Evolutionary conservation across 2,329 filamentous ascomycete species (phyloP).

Genomic region (Fusarium napiforme): DNA sequence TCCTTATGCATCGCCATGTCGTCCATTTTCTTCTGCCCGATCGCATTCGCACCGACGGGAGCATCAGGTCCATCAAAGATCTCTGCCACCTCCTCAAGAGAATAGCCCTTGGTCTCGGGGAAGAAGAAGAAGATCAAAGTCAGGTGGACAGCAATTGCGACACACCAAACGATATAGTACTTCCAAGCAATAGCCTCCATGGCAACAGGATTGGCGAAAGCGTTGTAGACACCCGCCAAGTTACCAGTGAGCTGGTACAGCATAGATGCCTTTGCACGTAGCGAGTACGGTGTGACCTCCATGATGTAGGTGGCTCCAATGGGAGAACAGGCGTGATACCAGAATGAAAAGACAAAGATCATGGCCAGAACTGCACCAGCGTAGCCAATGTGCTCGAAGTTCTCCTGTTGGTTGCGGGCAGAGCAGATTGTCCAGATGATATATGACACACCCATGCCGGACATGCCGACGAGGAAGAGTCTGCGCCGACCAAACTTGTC

Average conservation of each 20-base stretch:
- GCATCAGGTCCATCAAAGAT: conserved; percentile 41
- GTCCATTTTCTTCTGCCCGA: conserved; percentile 28
- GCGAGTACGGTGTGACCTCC: conserved; percentile 54
- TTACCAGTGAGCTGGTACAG: conserved; percentile 46
- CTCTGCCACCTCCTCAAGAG: conserved; percentile 39
- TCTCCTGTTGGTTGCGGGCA: conserved; percentile 48
- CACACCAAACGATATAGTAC: conserved; percentile 59
- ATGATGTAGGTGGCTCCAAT: conserved; percentile 58
- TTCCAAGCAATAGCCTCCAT: conserved; percentile 55
- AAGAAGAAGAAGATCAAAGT: conserved; percentile 46
- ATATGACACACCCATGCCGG: conserved; percentile 51
- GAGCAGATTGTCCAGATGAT: conserved; percentile 55
- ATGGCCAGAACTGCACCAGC: conserved; percentile 58
- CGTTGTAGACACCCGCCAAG: conserved; percentile 50
- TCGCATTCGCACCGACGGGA: conserved; percentile 29
- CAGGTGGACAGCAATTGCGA: conserved; percentile 37
- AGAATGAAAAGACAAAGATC: conserved; percentile 42
- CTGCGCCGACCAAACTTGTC: conserved; percentile 55
- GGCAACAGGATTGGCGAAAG: conserved; percentile 57
- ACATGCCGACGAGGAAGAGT: conserved; percentile 52
- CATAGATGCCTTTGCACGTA: conserved; percentile 46
- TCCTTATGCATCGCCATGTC: conserved; percentile 5
- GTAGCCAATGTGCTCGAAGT: conserved; percentile 43
- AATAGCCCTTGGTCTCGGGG: conserved; percentile 39
- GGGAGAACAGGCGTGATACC: conserved; percentile 51